phyloP scores from a whole-genome alignment of 2,329 filamentous ascomycete genomes.

The Aspergillus pseudonomiae region DNA sequence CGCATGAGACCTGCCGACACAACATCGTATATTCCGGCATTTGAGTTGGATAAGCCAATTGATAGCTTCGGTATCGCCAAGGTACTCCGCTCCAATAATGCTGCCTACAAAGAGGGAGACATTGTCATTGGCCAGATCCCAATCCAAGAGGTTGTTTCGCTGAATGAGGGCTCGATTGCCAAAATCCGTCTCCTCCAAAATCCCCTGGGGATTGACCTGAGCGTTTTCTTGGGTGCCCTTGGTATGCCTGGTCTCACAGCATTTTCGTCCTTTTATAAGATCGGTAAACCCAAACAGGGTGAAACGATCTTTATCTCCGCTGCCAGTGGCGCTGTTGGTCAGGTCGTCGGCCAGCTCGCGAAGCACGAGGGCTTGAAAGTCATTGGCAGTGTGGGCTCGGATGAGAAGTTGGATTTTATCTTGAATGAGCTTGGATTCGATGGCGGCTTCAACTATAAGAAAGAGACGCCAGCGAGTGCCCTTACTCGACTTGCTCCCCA shows the following conservation, averaged over 20 bases:
- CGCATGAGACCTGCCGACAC: slow-evolving; percentile 68
- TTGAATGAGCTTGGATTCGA: slow-evolving; percentile 71
- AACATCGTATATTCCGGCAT: slow-evolving; percentile 71
- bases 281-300: slow-evolving; percentile 73
- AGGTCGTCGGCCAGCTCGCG: slow-evolving; percentile 80
- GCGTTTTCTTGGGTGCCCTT: slow-evolving; percentile 74
- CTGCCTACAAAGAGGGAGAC: slow-evolving; percentile 68
- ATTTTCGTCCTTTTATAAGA: slow-evolving; percentile 73
- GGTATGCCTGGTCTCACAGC: slow-evolving; percentile 80
- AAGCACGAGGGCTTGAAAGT: slow-evolving; percentile 79
- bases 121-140: slow-evolving; percentile 60
- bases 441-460: slow-evolving; percentile 85
- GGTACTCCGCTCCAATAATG: slow-evolving; percentile 70
- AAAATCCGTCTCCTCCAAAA: slow-evolving; percentile 65
- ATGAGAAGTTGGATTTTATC: slow-evolving; percentile 79
- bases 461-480: slow-evolving; percentile 69
- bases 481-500: slow-evolving; percentile 73
- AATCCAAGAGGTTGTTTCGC: slow-evolving; percentile 70
- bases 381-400: slow-evolving; percentile 78
- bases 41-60: slow-evolving; percentile 66
- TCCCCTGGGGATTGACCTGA: slow-evolving; percentile 54
- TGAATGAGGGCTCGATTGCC: slow-evolving; percentile 52
- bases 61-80: slow-evolving; percentile 65
- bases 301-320: slow-evolving; percentile 82
- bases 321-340: slow-evolving; percentile 79